phyloP scores from a whole-genome alignment of 768 basidiomycete genomes.

The Strobilomyces confusus region DNA sequence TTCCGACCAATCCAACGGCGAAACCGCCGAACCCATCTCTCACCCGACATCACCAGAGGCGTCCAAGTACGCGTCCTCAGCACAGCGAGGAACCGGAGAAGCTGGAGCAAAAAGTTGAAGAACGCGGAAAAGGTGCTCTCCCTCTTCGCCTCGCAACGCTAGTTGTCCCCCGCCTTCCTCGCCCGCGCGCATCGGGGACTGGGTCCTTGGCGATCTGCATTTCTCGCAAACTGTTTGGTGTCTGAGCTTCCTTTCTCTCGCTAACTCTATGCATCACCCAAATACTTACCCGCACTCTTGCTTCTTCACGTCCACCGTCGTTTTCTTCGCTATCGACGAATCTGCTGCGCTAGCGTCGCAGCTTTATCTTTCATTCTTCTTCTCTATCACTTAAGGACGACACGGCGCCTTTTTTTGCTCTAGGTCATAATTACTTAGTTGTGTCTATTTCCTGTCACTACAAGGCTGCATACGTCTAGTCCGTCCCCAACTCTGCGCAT shows the following conservation, averaged over 20 bases:
- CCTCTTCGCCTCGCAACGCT: constrained; percentile 71
- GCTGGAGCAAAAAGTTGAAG: constrained; percentile 67
- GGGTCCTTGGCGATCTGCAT: constrained; percentile 21
- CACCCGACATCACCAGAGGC: constrained; percentile 30
- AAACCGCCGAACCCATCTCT: constrained; percentile 29
- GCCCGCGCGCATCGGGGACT: constrained; percentile 13
- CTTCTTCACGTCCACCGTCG: constrained; percentile 4
- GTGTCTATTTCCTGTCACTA: constrained; percentile 24
- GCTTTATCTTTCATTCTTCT: constrained; percentile 6
- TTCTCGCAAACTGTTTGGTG: too few relatives aligned
- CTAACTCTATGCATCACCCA: constrained; percentile 30
- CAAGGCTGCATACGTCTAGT: constrained; percentile 31
- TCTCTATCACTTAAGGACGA: constrained; percentile 25
- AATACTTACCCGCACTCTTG: constrained; percentile 22
- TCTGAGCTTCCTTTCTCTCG: background rate
- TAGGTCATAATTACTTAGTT: constrained; percentile 26
- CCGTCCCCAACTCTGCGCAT: constrained; percentile 14
- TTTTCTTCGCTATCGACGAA: constrained; percentile 11
- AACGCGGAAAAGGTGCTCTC: constrained; percentile 84
- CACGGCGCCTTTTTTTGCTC: constrained; percentile 23
- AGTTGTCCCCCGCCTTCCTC: constrained; percentile 23
- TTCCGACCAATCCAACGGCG: constrained; percentile 67
- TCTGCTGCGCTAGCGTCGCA: constrained; percentile 23
- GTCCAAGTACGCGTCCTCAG: constrained; percentile 27
- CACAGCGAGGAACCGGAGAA: constrained; percentile 47